These are phyloP conservation scores for Pleurostoma richardsiae DNA, from an alignment of 2,329 filamentous ascomycete species.

Conservation along the genomic window DNA sequence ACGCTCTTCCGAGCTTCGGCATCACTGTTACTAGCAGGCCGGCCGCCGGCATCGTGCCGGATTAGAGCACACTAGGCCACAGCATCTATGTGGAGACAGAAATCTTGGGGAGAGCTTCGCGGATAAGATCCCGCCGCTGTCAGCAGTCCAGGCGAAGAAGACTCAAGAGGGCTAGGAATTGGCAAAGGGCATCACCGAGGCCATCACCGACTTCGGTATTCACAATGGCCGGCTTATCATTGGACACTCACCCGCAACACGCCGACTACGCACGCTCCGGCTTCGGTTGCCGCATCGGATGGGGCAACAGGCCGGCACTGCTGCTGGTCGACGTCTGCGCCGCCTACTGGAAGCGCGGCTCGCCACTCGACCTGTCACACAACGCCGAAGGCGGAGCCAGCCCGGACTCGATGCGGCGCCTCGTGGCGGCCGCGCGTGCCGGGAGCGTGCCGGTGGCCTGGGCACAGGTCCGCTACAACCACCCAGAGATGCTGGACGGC, in stretches of 20 bases:
- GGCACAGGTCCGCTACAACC: slow-evolving; percentile 32
- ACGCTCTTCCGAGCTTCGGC: too few relatives aligned
- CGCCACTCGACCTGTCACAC: slow-evolving; percentile 28
- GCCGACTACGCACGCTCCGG: slow-evolving; percentile 15
- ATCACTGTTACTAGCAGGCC: not conserved
- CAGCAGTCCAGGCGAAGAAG: too few relatives aligned
- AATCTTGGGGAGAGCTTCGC: too few relatives aligned
- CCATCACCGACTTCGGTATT: too few relatives aligned
- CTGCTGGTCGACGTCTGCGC: slow-evolving; percentile 39
- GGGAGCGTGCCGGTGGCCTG: slow-evolving; percentile 29
- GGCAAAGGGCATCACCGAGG: too few relatives aligned
- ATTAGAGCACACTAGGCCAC: not conserved
- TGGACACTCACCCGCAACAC: not conserved
- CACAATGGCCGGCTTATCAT: not conserved
- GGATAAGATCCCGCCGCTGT: too few relatives aligned
- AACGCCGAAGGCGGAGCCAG: slow-evolving; percentile 26
- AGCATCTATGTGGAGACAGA: too few relatives aligned
- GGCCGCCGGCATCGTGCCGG: not conserved
- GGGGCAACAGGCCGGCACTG: slow-evolving; percentile 33
- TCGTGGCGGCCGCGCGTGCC: slow-evolving; percentile 32
- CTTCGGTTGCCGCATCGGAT: slow-evolving; percentile 33
- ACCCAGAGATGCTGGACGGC: slow-evolving; percentile 35
- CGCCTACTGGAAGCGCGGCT: slow-evolving; percentile 35
- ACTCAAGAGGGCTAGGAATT: too few relatives aligned
- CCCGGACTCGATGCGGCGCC: slow-evolving; percentile 28